A percentile compares a stretch with the other conserved stretches of the same genome.
phyloP scores from a whole-genome alignment of 169 alveolate genomes.

The Plasmodium inui region DNA sequence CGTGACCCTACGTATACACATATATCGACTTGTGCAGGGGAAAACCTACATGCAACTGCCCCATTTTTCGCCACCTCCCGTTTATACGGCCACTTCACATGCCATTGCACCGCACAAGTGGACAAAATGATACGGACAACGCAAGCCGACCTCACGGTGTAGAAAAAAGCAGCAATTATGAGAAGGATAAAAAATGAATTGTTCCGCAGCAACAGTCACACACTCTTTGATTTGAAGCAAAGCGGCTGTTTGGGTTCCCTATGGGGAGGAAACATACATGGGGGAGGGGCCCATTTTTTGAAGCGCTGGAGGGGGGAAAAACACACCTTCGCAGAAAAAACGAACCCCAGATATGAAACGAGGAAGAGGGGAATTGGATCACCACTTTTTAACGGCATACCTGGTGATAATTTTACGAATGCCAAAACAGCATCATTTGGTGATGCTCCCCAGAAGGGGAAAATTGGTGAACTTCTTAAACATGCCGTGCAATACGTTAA shows the following conservation, averaged over 20 bases:
- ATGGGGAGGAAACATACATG: background rate
- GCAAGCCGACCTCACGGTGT: background rate
- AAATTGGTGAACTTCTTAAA: conserved; percentile 18
- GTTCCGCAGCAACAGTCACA: background rate
- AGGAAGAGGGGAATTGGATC: background rate
- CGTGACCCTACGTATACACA: background rate
- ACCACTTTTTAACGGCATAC: background rate
- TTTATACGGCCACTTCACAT: background rate
- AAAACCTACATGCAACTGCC: background rate
- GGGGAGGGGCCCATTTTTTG: conserved; percentile 1
- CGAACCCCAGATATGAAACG: background rate
- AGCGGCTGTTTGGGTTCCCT: background rate
- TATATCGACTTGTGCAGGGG: background rate
- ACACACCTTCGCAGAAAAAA: background rate
- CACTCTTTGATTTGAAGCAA: background rate
- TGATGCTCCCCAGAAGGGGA: background rate
- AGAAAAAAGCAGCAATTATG: conserved; percentile 10
- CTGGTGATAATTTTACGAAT: background rate
- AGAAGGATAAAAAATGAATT: conserved; percentile 18
- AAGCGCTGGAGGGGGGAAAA: background rate
- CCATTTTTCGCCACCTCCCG: background rate
- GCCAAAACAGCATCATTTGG: background rate
- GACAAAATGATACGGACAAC: background rate
- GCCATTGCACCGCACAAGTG: background rate
- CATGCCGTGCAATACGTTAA: background rate